Conservation (phyloP, 2,329 filamentous ascomycete species). For the Fusarium duplospermum region DNA sequence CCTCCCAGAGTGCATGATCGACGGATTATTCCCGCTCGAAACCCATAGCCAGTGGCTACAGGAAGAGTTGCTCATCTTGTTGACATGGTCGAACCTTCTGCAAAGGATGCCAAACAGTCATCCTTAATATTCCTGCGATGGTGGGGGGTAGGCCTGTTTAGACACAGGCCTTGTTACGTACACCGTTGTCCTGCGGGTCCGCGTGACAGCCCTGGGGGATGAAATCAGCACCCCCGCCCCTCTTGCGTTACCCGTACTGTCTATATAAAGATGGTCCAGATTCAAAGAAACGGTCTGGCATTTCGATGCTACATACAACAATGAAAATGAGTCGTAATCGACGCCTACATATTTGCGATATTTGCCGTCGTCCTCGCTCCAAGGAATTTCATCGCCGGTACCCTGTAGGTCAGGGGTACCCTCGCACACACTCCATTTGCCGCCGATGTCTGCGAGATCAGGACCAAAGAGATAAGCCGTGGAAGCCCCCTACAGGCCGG, state of each 20-base stretch:
- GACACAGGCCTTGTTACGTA: background rate
- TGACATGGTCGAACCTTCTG: background rate
- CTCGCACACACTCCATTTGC: constrained; percentile 10
- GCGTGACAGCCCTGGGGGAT: background rate
- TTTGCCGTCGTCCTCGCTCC: constrained; percentile 10
- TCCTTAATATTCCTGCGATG: background rate
- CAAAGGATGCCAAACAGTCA: background rate
- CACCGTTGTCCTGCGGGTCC: background rate
- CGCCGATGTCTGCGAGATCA: constrained; percentile 9
- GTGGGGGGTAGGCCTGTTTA: background rate
- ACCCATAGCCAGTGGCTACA: constrained; percentile 6
- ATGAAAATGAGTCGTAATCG: background rate
- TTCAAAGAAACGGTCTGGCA: background rate
- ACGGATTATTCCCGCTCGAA: background rate
- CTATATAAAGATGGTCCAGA: background rate
- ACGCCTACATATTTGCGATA: background rate
- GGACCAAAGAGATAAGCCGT: background rate
- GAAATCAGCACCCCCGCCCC: background rate
- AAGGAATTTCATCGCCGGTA: constrained; percentile 14
- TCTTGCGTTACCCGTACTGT: background rate
- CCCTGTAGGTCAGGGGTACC: constrained; percentile 8
- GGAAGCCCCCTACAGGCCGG: background rate
- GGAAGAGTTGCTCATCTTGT: background rate
- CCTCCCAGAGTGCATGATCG: constrained; percentile 1
- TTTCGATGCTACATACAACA: background rate